These are phyloP conservation scores for Pyrrhoderma lamaoense DNA, from an alignment of 1,284 basidiomycete species.

Conservation along the genomic window DNA sequence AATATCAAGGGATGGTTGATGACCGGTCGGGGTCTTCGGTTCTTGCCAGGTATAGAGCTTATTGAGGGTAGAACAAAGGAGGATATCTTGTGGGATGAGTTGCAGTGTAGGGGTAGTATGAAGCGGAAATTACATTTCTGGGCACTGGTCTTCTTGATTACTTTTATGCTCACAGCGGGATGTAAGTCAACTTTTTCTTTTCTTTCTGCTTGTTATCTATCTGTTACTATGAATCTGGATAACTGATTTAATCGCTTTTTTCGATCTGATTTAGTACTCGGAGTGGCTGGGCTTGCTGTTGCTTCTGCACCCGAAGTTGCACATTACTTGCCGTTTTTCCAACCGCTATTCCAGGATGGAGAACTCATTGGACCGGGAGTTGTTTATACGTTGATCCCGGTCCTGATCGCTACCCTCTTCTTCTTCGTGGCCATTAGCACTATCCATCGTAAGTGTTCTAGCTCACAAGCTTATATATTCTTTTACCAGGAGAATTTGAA, in stretches of 20 bases:
- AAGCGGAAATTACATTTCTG: constrained; percentile 46
- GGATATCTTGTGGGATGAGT: constrained; percentile 71
- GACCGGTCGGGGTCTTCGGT: constrained; percentile 59
- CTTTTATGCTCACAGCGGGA: constrained; percentile 46
- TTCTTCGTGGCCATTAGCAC: constrained; percentile 45
- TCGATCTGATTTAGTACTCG: constrained; percentile 48
- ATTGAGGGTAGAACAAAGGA: constrained; percentile 75
- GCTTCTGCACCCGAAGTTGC: constrained; percentile 63
- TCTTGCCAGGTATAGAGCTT: constrained; percentile 54
- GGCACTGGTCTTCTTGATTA: constrained; percentile 43
- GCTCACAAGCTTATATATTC: no score
- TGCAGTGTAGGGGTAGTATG: constrained; percentile 44
- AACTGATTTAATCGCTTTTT: constrained; percentile 20
- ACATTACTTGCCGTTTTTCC: constrained; percentile 61
- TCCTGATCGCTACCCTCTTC: constrained; percentile 52
- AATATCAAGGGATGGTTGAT: constrained; percentile 70
- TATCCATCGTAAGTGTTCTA: constrained; percentile 57
- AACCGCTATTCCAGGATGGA: constrained; percentile 41
- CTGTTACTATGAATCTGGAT: constrained; percentile 5
- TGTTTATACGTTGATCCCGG: constrained; percentile 59
- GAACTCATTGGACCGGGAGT: constrained; percentile 50
- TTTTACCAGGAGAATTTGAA: no score
- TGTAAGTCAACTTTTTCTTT: constrained; percentile 40
- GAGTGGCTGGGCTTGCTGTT: constrained; percentile 59
- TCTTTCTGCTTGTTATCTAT: no score